These are phyloP conservation scores for Breviolum minutum DNA, from an alignment of 73 alveolate species.

Conservation along the genomic window DNA sequence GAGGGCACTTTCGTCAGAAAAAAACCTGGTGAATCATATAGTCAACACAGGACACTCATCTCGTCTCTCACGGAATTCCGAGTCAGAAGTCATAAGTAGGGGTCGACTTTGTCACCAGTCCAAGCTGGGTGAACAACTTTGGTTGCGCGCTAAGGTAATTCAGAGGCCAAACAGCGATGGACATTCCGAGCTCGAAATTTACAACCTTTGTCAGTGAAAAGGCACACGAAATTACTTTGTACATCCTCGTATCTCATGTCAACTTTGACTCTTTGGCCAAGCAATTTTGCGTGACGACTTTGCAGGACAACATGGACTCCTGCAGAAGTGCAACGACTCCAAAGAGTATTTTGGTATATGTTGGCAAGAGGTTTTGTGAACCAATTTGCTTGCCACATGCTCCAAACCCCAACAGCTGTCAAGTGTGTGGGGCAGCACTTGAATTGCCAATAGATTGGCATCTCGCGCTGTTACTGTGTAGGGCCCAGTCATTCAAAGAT, in stretches of 20 bases:
- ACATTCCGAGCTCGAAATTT: constrained; percentile 38
- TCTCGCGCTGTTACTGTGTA: not conserved
- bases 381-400: no score
- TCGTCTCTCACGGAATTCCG: not conserved
- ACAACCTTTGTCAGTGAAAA: not conserved
- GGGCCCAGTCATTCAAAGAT: not conserved
- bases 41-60: no score
- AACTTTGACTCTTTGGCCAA: no score
- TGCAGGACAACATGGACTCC: constrained; percentile 20
- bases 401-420: no score
- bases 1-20: no score
- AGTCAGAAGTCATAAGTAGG: not conserved
- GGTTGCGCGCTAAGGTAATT: not conserved
- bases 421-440: no score
- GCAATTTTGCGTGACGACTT: not conserved
- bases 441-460: no score
- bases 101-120: not conserved
- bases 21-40: no score
- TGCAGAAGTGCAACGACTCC: constrained; percentile 20
- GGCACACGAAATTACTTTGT: not conserved
- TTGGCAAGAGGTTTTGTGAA: not conserved
- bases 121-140: not conserved
- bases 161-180: constrained; percentile 46
- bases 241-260: not conserved
- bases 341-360: not conserved